phyloP scores from a whole-genome alignment of 768 basidiomycete species.

The Termitomyces eurrhizus region DNA sequence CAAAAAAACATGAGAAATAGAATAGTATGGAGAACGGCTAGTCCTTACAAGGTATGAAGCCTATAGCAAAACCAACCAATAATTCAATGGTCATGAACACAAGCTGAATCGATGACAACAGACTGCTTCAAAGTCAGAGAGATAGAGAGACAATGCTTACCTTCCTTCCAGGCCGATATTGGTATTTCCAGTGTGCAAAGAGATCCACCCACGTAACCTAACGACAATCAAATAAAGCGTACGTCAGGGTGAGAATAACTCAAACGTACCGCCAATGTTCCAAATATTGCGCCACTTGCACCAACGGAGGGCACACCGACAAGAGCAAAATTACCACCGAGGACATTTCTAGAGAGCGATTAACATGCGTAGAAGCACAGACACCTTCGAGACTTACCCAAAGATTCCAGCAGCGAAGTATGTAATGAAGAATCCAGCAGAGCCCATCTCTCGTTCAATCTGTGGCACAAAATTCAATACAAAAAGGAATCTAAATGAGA shows the following conservation, averaged over 20 bases:
- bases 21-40: neutral
- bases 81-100: constrained; percentile 84
- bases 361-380: neutral
- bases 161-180: constrained; percentile 77
- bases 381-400: constrained; percentile 45
- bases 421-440: constrained; percentile 75
- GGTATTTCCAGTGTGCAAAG: constrained; percentile 88
- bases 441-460: constrained; percentile 92
- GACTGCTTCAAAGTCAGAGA: neutral
- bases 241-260: neutral
- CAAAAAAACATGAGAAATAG: constrained; percentile 9
- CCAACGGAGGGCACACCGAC: constrained; percentile 88
- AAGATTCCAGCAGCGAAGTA: constrained; percentile 93
- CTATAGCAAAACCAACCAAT: constrained; percentile 80
- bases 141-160: constrained; percentile 32
- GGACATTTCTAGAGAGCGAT: constrained; percentile 53
- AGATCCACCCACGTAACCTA: constrained; percentile 86
- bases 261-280: constrained; percentile 65
- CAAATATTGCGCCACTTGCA: constrained; percentile 92
- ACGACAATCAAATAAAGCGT: neutral
- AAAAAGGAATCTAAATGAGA: neutral
- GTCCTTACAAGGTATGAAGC: constrained; percentile 69
- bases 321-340: constrained; percentile 91
- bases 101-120: constrained; percentile 42
- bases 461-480: constrained; percentile 23